phyloP scores from a whole-genome alignment of 768 basidiomycete genomes.

The Amanita muscaria region DNA sequence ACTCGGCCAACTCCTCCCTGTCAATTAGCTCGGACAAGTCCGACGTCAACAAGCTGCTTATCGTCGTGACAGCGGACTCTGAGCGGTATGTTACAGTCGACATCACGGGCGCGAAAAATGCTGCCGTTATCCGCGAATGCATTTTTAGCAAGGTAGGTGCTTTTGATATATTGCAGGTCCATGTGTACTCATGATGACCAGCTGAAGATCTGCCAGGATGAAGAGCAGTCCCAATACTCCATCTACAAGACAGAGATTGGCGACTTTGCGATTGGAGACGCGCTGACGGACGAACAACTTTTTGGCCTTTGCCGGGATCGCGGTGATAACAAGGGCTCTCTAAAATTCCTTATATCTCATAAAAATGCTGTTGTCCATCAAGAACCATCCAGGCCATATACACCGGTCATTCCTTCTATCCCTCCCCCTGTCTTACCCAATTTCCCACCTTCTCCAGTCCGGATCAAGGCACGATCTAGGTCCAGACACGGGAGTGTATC shows the following conservation, averaged over 20 bases:
- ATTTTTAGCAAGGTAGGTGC: slow-evolving; percentile 67
- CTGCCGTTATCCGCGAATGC: slow-evolving; percentile 67
- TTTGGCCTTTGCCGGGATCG: slow-evolving; percentile 61
- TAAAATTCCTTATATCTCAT: slow-evolving; percentile 79
- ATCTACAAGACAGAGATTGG: slow-evolving; percentile 89
- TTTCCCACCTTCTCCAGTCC: slow-evolving; percentile 34
- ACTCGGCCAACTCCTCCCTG: slow-evolving; percentile 21
- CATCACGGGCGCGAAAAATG: slow-evolving; percentile 54
- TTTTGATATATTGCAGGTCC: slow-evolving; percentile 5
- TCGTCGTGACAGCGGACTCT: slow-evolving; percentile 72
- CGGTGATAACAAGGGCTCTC: slow-evolving; percentile 70
- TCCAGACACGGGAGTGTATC: slow-evolving; percentile 67
- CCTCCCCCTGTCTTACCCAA: slow-evolving; percentile 30
- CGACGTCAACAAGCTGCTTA: slow-evolving; percentile 32
- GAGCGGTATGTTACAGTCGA: slow-evolving; percentile 68
- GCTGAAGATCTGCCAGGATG: slow-evolving; percentile 80
- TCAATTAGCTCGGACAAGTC: slow-evolving; percentile 13
- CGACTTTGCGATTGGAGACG: slow-evolving; percentile 62
- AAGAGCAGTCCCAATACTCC: slow-evolving; percentile 59
- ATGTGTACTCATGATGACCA: slow-evolving; percentile 21
- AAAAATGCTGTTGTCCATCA: slow-evolving; percentile 55
- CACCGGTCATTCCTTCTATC: slow-evolving; percentile 18
- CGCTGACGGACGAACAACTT: slow-evolving; percentile 62
- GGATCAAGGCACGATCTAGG: slow-evolving; percentile 40
- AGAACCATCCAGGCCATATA: slow-evolving; percentile 26